Evolutionary conservation across 192 early-diverging fungal species (phyloP).

Genomic region (Coemansia sp.): DNA sequence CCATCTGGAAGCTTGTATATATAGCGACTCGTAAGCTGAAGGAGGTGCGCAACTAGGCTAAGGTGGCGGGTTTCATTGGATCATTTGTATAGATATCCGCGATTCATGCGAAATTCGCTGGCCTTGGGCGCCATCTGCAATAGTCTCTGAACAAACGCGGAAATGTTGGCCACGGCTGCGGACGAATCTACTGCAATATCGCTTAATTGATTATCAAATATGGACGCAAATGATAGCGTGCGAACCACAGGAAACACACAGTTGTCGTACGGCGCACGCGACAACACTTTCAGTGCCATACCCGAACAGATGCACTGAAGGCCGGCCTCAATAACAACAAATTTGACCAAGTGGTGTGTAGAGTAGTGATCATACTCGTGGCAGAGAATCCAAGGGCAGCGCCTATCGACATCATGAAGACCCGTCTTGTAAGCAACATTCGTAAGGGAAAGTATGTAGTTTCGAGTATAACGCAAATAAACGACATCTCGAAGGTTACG

Average conservation of each 20-base stretch:
- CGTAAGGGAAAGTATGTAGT: not conserved
- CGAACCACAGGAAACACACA: not conserved
- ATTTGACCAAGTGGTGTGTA: not conserved
- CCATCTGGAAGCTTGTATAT: not conserved
- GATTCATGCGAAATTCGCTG: not conserved
- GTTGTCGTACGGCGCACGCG: not conserved
- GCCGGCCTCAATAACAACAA: not conserved
- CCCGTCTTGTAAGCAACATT: not conserved
- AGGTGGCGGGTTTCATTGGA: no score
- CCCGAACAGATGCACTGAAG: not conserved
- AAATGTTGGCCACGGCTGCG: not conserved
- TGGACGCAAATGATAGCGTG: not conserved
- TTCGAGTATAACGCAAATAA: not conserved
- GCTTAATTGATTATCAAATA: not conserved
- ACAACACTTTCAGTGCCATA: not conserved
- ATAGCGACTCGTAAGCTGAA: not conserved
- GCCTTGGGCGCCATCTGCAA: not conserved
- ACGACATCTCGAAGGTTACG: not conserved
- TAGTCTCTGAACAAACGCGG: not conserved
- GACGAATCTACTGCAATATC: not conserved
- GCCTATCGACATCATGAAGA: not conserved
- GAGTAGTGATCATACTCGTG: not conserved
- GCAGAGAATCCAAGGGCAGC: not conserved
- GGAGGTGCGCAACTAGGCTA: not conserved
- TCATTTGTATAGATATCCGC: no score